Evolutionary conservation across 2,329 filamentous ascomycete genomes (phyloP).

Genomic region (Fusarium denticulatum): DNA sequence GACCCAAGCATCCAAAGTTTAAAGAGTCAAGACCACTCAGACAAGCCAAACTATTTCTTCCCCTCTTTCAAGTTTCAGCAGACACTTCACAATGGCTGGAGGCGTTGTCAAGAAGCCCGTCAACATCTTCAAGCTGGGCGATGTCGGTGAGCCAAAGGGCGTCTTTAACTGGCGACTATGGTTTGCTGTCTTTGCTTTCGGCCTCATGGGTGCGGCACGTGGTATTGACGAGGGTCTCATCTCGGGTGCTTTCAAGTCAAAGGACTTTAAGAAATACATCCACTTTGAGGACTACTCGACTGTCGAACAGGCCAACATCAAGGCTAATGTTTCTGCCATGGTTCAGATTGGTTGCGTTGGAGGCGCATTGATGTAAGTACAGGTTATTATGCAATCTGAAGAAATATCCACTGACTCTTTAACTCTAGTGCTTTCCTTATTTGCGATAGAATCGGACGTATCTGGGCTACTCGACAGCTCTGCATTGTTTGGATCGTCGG

Average conservation of each 20-base stretch:
- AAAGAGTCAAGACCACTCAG: not conserved
- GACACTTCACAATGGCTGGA: conserved; percentile 1
- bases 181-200: conserved; percentile 21
- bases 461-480: conserved; percentile 16
- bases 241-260: conserved; percentile 18
- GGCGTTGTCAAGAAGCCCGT: conserved; percentile 18
- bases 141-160: conserved; percentile 11
- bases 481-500: conserved; percentile 10
- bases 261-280: conserved; percentile 15
- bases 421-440: conserved; percentile 4
- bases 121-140: conserved; percentile 19
- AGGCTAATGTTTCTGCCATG: conserved; percentile 22
- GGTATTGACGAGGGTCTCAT: conserved; percentile 18
- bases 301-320: conserved; percentile 17
- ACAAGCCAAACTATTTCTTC: too few relatives aligned
- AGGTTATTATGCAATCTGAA: fast-evolving
- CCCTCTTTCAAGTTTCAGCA: not conserved
- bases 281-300: conserved; percentile 1
- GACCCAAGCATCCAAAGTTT: not conserved
- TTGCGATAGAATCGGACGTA: conserved; percentile 14
- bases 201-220: conserved; percentile 11
- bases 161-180: conserved; percentile 23
- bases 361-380: conserved; percentile 9
- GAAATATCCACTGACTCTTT: not conserved
- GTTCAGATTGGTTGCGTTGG: conserved; percentile 21